Evolutionary conservation across 2,329 filamentous ascomycete species (phyloP).

Genomic region (Myotisia sp.): DNA sequence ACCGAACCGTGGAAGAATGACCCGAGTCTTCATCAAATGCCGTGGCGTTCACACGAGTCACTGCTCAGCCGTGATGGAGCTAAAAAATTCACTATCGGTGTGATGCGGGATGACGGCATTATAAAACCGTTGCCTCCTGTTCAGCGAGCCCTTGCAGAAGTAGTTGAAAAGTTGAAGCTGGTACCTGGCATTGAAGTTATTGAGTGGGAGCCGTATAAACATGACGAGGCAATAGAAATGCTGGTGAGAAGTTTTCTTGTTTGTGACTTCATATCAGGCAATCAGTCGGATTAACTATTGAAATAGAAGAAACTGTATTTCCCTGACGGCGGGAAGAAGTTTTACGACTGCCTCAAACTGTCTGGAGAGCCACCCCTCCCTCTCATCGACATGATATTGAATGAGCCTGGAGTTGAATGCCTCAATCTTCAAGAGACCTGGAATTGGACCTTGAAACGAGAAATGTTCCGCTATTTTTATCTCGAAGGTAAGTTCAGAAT

Average conservation of each 20-base stretch:
- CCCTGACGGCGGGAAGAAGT: constrained; percentile 45
- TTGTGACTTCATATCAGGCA: too few relatives aligned
- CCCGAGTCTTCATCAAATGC: constrained; percentile 23
- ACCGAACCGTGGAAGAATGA: constrained; percentile 26
- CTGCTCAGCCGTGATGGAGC: constrained; percentile 12
- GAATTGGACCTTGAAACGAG: constrained; percentile 13
- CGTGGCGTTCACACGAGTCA: constrained; percentile 21
- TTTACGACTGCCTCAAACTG: constrained; percentile 35
- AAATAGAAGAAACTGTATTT: constrained; percentile 39
- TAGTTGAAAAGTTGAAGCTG: constrained; percentile 36
- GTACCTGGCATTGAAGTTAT: constrained; percentile 15
- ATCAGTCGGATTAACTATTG: too few relatives aligned
- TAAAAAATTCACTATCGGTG: constrained; percentile 44
- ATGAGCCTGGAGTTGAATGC: constrained; percentile 37
- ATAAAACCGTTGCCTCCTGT: constrained; percentile 48
- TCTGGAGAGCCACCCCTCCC: constrained; percentile 46
- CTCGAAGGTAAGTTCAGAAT: background rate
- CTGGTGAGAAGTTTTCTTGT: too few relatives aligned
- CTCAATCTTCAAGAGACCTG: constrained; percentile 31
- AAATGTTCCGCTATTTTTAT: constrained; percentile 1
- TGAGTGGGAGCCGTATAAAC: constrained; percentile 31
- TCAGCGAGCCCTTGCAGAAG: constrained; percentile 39
- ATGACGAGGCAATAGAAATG: constrained; percentile 36
- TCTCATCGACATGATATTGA: constrained; percentile 44
- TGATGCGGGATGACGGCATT: constrained; percentile 46